Percentiles rank a stretch among this genome's conserved stretches.
phyloP scores from a whole-genome alignment of 73 alveolate species.

The Paramecium octaurelia region DNA sequence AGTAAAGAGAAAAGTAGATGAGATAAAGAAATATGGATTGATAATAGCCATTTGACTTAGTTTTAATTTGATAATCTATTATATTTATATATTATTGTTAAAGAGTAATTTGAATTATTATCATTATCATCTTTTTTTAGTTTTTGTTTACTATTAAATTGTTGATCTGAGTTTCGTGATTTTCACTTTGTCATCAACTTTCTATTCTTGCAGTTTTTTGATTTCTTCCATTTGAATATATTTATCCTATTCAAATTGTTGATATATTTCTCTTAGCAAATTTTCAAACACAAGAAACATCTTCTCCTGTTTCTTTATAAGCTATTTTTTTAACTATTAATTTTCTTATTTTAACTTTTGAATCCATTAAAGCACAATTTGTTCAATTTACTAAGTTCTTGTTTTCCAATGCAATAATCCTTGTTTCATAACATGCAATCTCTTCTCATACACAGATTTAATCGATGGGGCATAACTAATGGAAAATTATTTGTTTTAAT shows the following conservation, averaged over 20 bases:
- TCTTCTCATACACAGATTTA: background rate
- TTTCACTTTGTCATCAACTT: background rate
- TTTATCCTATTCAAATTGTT: background rate
- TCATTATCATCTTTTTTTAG: background rate
- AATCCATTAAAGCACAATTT: constrained; percentile 13
- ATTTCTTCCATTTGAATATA: background rate
- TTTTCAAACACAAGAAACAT: constrained; percentile 32
- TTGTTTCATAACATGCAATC: background rate
- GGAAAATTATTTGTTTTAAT: background rate
- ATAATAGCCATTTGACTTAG: background rate
- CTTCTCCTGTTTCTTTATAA: background rate
- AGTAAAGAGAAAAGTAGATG: constrained; percentile 21
- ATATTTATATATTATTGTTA: background rate
- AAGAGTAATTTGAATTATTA: background rate
- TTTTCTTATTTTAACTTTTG: constrained; percentile 1
- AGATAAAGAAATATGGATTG: background rate
- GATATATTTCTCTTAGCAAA: constrained; percentile 11
- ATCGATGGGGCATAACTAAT: background rate
- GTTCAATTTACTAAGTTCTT: constrained; percentile 27
- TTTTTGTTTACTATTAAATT: background rate
- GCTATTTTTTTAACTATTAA: background rate
- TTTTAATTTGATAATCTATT: background rate
- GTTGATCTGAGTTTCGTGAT: background rate
- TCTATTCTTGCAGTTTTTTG: background rate
- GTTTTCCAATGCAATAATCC: constrained; percentile 41